These are phyloP conservation scores for Arabidopsis arenosa DNA, from an alignment of 345 rosid species.

Conservation along the genomic window DNA sequence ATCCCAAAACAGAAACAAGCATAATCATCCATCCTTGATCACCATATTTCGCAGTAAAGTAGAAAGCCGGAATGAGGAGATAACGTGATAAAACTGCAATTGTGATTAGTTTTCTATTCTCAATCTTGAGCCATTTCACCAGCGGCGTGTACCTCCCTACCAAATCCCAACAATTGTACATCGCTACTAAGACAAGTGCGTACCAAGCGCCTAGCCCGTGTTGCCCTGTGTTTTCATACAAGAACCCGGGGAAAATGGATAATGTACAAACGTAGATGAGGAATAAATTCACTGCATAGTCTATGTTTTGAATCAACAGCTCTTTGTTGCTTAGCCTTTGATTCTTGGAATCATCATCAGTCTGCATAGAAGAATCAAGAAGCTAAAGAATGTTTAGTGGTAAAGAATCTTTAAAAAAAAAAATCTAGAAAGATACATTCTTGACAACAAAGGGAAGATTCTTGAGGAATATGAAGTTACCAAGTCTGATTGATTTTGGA, in stretches of 20 bases:
- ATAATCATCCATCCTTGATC: conserved; percentile 95
- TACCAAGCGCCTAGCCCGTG: conserved; percentile 77
- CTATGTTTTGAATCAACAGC: conserved; percentile 62
- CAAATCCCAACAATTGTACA: conserved; percentile 75
- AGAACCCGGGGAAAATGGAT: conserved; percentile 86
- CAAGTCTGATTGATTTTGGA: conserved; percentile 48
- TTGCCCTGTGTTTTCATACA: conserved; percentile 76
- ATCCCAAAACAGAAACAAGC: conserved; percentile 68
- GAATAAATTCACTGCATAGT: conserved; percentile 65
- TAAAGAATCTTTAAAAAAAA: no score
- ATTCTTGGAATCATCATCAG: conserved; percentile 45
- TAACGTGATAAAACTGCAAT: conserved; percentile 59
- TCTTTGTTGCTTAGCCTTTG: conserved; percentile 62
- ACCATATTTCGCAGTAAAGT: conserved; percentile 83
- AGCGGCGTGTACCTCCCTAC: conserved; percentile 72
- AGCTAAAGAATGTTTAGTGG: background rate
- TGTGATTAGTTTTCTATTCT: conserved; percentile 69
- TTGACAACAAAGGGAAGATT: conserved; percentile 8
- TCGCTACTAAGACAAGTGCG: conserved; percentile 65
- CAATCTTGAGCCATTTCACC: conserved; percentile 58
- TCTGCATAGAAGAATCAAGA: conserved; percentile 48
- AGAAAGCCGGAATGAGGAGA: conserved; percentile 75
- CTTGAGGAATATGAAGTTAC: conserved; percentile 30
- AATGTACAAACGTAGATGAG: conserved; percentile 72
- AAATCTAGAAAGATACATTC: background rate